Base-by-base conservation (phyloP, 1,284 basidiomycete genomes). In the Sporisorium sorghi region DNA sequence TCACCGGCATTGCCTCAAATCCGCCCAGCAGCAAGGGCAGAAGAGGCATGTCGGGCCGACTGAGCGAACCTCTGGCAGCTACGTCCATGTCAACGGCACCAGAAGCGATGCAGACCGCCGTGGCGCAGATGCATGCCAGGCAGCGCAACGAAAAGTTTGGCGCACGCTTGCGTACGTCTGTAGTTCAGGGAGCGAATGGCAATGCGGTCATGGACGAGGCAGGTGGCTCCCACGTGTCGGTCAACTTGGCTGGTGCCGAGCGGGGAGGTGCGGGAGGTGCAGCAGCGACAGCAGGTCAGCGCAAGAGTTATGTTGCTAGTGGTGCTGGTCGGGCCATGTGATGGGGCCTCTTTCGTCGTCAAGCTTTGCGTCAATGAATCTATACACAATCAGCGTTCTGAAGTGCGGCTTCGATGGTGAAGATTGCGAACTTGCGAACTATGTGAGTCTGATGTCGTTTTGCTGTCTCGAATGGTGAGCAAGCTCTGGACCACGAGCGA, bases 71-170 rank as follows among this genome's bases (percentile, higher is more conserved):
- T 21, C 39, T 74, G 15, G 39, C 67, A 24, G 61, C 72, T 3
- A 63, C 72, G 3, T 74, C 72, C 26, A 67, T 74, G 52, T 53
- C 60, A n/a, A 44, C 54, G 5, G 67, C 73, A 4, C 59, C 73
- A 1, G 67, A 64, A 28, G 28, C 73, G 28, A 59, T 71, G 55
- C 73, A 71, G 42, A 75, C 49, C 7, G 73, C 63, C 15, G 73
- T 75, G 19, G 73, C 73, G 23, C 68, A 61, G 47, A 75, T 75
- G 73, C 73, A 75, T 51, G 64, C 73, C 3, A 48, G 59, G 30
- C 68, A 60, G 51, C 68, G 73, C 24, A 75, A 65, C 42, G 73
- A 71, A 11, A 75, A 75, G 52, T 75, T 75, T 58, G 73, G 73
- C 19, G 58, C 43, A 6, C 59, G 73, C 5, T 44, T 75, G 26